Base-by-base conservation (phyloP, 352 stramenopile species). In the Pythium brachiatum region DNA sequence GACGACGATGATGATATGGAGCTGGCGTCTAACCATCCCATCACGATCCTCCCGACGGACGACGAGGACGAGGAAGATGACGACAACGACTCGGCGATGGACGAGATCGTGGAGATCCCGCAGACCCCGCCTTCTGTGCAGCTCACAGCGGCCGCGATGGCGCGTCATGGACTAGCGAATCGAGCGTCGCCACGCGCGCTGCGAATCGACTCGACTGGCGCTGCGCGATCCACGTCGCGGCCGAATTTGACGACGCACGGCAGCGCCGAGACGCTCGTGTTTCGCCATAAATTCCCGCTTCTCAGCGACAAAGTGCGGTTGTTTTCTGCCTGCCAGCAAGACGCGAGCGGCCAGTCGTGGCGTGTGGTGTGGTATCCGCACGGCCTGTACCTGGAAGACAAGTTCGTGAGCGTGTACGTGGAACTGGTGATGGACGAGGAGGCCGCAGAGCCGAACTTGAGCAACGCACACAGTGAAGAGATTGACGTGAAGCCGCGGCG, bases 311-410 rank as follows among this genome's bases (percentile, higher is more conserved):
- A 81, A 27, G 26, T 62, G 23, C 70, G 63, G 0, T 27, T 84
- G 23, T 23, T 73, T 7, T 86, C 78, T 7, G 48, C 69, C 1
- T 8, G 48, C 2, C 39, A 76, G 57, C 57, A 53, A 13, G 84
- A 93, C 59, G 68, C 70, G 6, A 47, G 58, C 7, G 79, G 72
- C 27, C 66, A 66, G 20, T 52, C 63, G 29, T 93, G 84, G 84
- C 78, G 82, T 31, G 67, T 93, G 13, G 61, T 84, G 59, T 93
- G 81, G 81, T 82, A 82, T 21, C 78, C 79, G 13, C 69, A 77
- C 53, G 83, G 84, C 9, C 67, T 70, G 32, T 63, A 63, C 23
- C 61, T 78, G 13, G 64, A 84, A 43, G 56, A 68, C 56, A 56
- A 79, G 15, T 79, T 70, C 53, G 80, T 86, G 15, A 79, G 81